Evolutionary conservation across 2,329 filamentous ascomycete genomes (phyloP).

Genomic region (Sporothrix curviconia): DNA sequence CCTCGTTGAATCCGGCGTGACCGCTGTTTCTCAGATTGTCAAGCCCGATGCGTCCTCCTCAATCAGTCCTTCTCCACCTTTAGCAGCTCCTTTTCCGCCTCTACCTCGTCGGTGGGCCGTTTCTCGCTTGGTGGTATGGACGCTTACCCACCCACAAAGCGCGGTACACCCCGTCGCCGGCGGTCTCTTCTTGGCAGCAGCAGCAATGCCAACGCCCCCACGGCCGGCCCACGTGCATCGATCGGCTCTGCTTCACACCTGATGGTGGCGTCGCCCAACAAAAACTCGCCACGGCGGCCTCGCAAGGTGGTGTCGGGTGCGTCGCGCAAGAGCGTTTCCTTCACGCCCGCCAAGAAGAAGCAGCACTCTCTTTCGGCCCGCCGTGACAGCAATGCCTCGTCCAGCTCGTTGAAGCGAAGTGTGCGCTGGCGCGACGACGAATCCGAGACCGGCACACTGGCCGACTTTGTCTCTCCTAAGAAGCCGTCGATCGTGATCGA

Average conservation of each 20-base stretch:
- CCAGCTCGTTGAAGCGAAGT: conserved; percentile 55
- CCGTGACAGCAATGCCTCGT: conserved; percentile 7
- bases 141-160: conserved; percentile 61
- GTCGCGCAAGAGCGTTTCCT: conserved; percentile 63
- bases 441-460: conserved; percentile 72
- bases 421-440: conserved; percentile 92
- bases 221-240: neutral
- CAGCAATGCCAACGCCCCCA: neutral
- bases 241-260: conserved; percentile 23
- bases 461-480: conserved; percentile 69
- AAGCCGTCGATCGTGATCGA: conserved; percentile 18
- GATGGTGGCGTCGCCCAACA: conserved; percentile 57
- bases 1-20: conserved; percentile 69
- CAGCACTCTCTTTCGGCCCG: neutral
- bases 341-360: conserved; percentile 76
- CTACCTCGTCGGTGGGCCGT: neutral
- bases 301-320: conserved; percentile 55
- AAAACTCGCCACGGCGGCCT: conserved; percentile 73
- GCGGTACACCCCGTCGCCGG: conserved; percentile 72
- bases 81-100: neutral
- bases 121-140: conserved; percentile 50
- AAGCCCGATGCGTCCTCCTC: conserved; percentile 65
- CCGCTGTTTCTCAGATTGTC: conserved; percentile 73
- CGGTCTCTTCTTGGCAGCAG: conserved; percentile 36
- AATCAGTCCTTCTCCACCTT: neutral